Evolutionary conservation across 2,329 filamentous ascomycete genomes (phyloP).

Genomic region (Colletotrichum tanaceti): DNA sequence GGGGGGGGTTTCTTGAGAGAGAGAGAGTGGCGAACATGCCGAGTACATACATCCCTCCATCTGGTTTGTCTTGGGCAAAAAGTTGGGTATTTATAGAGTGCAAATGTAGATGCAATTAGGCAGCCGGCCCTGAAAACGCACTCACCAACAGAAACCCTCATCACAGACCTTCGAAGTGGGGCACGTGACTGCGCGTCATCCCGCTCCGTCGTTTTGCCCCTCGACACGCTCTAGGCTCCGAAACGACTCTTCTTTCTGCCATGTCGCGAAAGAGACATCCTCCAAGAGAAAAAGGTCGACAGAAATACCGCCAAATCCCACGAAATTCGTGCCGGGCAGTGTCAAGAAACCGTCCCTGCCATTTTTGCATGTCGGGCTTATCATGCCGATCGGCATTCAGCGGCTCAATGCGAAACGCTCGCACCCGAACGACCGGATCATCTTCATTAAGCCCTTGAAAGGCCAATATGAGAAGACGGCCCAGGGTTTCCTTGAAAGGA

Average conservation of each 20-base stretch:
- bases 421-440: slow-evolving; percentile 80
- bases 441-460: slow-evolving; percentile 85
- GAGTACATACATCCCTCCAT: no score
- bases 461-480: slow-evolving; percentile 72
- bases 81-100: neutral
- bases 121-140: neutral
- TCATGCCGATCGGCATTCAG: slow-evolving; percentile 82
- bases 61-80: neutral
- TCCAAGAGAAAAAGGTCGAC: neutral
- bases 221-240: slow-evolving; percentile 7
- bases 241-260: neutral
- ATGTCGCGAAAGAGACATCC: neutral
- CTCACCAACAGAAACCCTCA: neutral
- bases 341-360: no score
- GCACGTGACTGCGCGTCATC: slow-evolving; percentile 36
- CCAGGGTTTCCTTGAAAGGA: slow-evolving; percentile 78
- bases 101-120: neutral
- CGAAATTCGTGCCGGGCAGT: no score
- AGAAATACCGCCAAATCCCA: no score
- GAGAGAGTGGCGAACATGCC: neutral
- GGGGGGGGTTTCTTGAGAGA: neutral
- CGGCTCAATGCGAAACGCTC: slow-evolving; percentile 80
- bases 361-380: slow-evolving; percentile 24
- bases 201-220: slow-evolving; percentile 20
- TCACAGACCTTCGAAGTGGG: neutral